Evolutionary conservation across 805 yeast genomes (phyloP).

Genomic region (Kuraishia cidri): DNA sequence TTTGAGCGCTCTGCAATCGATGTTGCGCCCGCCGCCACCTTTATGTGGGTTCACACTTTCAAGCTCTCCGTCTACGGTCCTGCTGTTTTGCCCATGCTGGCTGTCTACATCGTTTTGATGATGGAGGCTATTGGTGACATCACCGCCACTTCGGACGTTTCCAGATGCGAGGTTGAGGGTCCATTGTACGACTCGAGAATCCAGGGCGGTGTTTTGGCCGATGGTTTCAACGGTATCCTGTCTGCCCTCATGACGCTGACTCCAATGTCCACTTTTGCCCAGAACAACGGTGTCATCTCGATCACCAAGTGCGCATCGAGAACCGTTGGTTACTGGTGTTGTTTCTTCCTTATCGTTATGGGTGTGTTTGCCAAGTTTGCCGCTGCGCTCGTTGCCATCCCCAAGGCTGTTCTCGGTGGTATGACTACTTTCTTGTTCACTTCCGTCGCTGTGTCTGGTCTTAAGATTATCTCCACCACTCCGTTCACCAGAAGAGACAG

Average conservation of each 20-base stretch:
- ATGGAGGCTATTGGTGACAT: slow-evolving; percentile 95
- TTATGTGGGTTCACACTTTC: slow-evolving; percentile 85
- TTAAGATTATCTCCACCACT: slow-evolving; percentile 42
- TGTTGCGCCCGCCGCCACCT: slow-evolving; percentile 74
- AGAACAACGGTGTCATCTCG: slow-evolving; percentile 91
- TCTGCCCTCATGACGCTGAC: slow-evolving; percentile 77
- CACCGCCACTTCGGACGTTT: slow-evolving; percentile 90
- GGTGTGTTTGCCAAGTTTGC: slow-evolving; percentile 84
- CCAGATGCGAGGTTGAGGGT: slow-evolving; percentile 79
- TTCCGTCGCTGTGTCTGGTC: slow-evolving; percentile 51
- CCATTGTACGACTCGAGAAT: slow-evolving; percentile 72
- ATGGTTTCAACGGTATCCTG: slow-evolving; percentile 72
- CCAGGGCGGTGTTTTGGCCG: slow-evolving; percentile 90
- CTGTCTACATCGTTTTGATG: slow-evolving; percentile 73
- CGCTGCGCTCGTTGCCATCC: slow-evolving; percentile 82
- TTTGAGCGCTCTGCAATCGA: slow-evolving; percentile 50
- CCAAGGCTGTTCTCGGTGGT: slow-evolving; percentile 77
- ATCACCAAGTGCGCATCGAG: slow-evolving; percentile 88
- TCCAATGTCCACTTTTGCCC: slow-evolving; percentile 92
- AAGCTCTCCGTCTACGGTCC: slow-evolving; percentile 74
- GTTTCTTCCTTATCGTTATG: slow-evolving; percentile 70
- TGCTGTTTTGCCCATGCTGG: slow-evolving; percentile 74
- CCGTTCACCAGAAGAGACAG: slow-evolving; percentile 51
- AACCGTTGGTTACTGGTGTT: slow-evolving; percentile 46
- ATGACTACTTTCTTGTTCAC: slow-evolving; percentile 59